Percentiles rank a stretch among this genome's conserved stretches.
Evolutionary conservation across 192 early-diverging fungal species (phyloP).

Genomic region (Umbelopsis ramanniana): DNA sequence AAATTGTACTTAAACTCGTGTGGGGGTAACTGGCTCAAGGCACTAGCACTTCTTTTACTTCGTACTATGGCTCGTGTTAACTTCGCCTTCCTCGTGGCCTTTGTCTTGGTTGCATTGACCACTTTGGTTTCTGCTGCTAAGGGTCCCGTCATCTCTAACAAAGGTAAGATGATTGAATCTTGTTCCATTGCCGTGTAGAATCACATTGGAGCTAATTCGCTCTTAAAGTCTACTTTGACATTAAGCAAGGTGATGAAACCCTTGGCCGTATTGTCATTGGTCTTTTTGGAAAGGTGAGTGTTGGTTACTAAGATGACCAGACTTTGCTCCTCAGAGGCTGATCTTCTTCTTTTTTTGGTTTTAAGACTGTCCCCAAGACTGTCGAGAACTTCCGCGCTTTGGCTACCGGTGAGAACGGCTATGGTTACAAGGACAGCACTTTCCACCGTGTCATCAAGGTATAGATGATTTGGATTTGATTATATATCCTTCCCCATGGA

Average conservation of each 20-base stretch:
- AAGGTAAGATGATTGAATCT: conserved; percentile 40
- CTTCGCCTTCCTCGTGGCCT: conserved; percentile 9
- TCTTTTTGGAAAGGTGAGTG: conserved; percentile 68
- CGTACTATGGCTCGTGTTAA: conserved; percentile 14
- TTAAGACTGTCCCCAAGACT: conserved; percentile 61
- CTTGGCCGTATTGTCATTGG: conserved; percentile 75
- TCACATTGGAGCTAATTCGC: neutral
- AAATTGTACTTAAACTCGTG: neutral
- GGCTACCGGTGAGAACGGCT: conserved; percentile 86
- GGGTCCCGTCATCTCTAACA: conserved; percentile 71
- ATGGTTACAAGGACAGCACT: conserved; percentile 71
- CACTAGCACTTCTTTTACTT: neutral
- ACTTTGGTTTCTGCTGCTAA: conserved; percentile 51
- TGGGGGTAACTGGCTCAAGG: neutral
- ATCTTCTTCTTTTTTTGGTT: neutral
- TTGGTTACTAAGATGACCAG: conserved; percentile 11
- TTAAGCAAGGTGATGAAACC: conserved; percentile 75
- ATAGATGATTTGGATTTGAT: neutral
- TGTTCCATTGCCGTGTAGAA: neutral
- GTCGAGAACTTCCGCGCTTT: conserved; percentile 93
- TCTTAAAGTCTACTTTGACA: conserved; percentile 79
- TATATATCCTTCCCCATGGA: neutral
- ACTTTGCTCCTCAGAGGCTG: neutral
- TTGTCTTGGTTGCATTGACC: conserved; percentile 9
- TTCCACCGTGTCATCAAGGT: conserved; percentile 76